Conservation (phyloP, 305 asterid species). For the Fraxinus greggii region DNA sequence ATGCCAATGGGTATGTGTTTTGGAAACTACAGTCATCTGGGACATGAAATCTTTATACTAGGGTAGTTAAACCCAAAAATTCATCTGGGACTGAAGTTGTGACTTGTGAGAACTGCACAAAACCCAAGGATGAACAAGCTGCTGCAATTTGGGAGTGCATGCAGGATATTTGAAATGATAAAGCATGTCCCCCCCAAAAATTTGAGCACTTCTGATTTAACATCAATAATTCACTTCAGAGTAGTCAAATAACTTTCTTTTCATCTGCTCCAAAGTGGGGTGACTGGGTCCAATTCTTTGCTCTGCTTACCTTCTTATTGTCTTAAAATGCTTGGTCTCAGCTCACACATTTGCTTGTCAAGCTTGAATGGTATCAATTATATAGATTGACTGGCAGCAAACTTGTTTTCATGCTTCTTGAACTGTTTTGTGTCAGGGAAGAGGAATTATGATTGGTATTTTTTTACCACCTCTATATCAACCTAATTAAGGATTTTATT, state of each 20-base stretch:
- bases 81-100: neutral
- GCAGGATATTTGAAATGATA: neutral
- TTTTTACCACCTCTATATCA: neutral
- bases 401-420: neutral
- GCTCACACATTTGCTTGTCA: neutral
- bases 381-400: neutral
- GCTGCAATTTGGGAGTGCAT: neutral
- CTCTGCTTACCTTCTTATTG: neutral
- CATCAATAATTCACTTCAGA: neutral
- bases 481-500: neutral
- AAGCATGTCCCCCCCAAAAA: neutral
- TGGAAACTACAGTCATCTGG: neutral
- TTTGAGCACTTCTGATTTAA: neutral
- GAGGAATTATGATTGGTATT: neutral
- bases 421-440: neutral
- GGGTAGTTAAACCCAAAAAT: neutral
- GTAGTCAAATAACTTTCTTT: neutral
- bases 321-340: neutral
- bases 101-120: neutral
- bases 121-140: neutral
- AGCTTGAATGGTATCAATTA: neutral
- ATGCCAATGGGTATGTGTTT: neutral
- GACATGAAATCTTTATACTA: neutral
- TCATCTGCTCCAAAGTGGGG: neutral
- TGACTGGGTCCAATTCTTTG: neutral